A percentile compares a stretch with the other conserved stretches of the same genome.
These are phyloP conservation scores for Harringtonia aguacate DNA, from an alignment of 2,329 filamentous ascomycete genomes.

Conservation along the genomic window DNA sequence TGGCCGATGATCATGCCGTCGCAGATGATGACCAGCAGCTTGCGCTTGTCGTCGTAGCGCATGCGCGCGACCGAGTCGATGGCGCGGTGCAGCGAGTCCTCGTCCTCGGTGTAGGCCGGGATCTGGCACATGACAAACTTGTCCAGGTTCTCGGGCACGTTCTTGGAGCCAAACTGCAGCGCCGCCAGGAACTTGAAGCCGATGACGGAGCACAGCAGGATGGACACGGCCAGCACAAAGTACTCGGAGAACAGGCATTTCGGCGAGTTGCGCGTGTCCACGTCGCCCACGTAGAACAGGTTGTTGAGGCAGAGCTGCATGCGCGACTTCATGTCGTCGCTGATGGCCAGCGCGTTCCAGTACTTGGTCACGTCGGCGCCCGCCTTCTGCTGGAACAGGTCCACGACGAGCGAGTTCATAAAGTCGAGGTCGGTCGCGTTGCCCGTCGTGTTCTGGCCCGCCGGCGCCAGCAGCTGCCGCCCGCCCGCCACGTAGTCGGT, in stretches of 20 bases:
- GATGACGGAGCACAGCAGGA: slow-evolving; percentile 71
- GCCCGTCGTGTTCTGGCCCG: slow-evolving; percentile 36
- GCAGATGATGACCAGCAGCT: slow-evolving; percentile 83
- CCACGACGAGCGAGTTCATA: slow-evolving; percentile 64
- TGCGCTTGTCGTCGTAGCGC: slow-evolving; percentile 97
- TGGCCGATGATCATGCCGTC: slow-evolving; percentile 99
- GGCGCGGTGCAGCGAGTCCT: slow-evolving; percentile 90
- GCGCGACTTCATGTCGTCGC: slow-evolving; percentile 39
- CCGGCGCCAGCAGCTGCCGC: slow-evolving; percentile 47
- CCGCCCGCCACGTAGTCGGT: slow-evolving; percentile 74
- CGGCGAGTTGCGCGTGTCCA: slow-evolving; percentile 81
- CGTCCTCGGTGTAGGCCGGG: slow-evolving; percentile 95
- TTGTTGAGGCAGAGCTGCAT: slow-evolving; percentile 87
- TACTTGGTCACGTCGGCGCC: slow-evolving; percentile 75
- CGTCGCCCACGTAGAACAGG: slow-evolving; percentile 83
- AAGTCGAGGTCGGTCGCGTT: slow-evolving; percentile 50
- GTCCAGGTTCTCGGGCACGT: slow-evolving; percentile 87
- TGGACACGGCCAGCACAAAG: slow-evolving; percentile 74
- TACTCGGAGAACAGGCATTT: slow-evolving; percentile 84
- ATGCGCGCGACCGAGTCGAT: slow-evolving; percentile 94
- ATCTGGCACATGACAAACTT: slow-evolving; percentile 99
- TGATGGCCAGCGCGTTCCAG: slow-evolving; percentile 61
- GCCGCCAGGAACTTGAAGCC: slow-evolving; percentile 95
- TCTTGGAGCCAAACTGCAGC: slow-evolving; percentile 86
- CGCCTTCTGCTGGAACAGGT: slow-evolving; percentile 65